Percentiles rank a stretch among this genome's conserved stretches.
These are phyloP conservation scores for Fusarium sp. DNA, from an alignment of 2,329 filamentous ascomycete genomes.

Conservation along the genomic window DNA sequence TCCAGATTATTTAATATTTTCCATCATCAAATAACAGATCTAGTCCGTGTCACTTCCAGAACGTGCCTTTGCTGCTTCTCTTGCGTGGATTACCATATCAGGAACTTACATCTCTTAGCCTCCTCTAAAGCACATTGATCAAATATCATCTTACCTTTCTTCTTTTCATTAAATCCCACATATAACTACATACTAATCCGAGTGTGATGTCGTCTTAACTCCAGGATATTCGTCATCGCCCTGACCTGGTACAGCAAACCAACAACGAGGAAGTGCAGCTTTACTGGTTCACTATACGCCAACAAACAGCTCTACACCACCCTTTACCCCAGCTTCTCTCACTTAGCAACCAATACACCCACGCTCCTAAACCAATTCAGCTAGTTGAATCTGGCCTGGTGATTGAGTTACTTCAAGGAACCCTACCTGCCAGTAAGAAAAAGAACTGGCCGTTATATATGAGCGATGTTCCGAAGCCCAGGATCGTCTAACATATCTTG, in stretches of 20 bases:
- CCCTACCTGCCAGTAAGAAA: not conserved
- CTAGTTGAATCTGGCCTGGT: conserved; percentile 16
- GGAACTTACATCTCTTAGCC: not conserved
- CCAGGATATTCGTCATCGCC: conserved; percentile 47
- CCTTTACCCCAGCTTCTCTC: conserved; percentile 13
- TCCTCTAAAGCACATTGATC: not conserved
- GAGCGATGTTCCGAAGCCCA: conserved; percentile 1
- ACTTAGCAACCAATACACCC: conserved; percentile 25
- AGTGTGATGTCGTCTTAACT: conserved; percentile 43
- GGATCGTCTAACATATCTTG: not conserved
- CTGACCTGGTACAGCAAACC: conserved; percentile 29
- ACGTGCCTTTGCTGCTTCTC: not conserved
- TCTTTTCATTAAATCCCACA: not conserved
- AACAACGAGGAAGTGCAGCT: conserved; percentile 24
- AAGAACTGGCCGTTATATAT: conserved; percentile 1
- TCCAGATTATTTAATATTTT: conserved; percentile 1
- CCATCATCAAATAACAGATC: conserved; percentile 11
- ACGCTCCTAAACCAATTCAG: conserved; percentile 24
- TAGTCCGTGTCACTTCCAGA: not conserved
- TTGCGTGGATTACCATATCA: not conserved
- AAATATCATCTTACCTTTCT: not conserved
- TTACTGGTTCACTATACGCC: conserved; percentile 34
- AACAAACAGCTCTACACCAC: conserved; percentile 14
- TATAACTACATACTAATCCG: not conserved
- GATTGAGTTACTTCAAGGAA: conserved; percentile 3